Conservation (phyloP, 2,329 filamentous ascomycete species). For the Talaromyces islandicus region DNA sequence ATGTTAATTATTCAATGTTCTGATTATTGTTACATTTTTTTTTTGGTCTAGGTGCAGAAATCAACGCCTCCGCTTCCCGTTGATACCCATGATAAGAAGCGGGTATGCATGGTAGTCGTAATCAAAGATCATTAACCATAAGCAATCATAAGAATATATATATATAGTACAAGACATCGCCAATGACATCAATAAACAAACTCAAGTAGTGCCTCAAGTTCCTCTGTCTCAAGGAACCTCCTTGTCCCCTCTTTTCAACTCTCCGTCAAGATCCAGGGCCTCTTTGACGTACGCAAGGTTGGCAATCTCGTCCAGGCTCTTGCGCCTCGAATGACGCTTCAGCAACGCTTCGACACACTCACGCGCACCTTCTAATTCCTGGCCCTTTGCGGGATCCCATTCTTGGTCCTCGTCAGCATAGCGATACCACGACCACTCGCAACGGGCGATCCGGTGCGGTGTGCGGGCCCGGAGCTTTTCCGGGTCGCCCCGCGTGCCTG, state of each 20-base stretch:
- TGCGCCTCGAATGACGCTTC: conserved; percentile 73
- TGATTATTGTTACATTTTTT: neutral
- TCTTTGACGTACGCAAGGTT: conserved; percentile 68
- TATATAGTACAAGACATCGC: conserved; percentile 8
- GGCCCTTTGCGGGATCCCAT: conserved; percentile 65
- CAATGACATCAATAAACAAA: neutral
- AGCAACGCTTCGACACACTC: conserved; percentile 77
- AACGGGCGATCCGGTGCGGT: conserved; percentile 88
- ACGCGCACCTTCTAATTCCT: conserved; percentile 67
- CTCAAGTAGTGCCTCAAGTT: neutral
- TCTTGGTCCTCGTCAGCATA: conserved; percentile 81
- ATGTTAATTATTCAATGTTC: too few relatives aligned
- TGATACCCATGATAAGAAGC: neutral
- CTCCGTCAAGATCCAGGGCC: conserved; percentile 63
- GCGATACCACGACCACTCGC: conserved; percentile 91
- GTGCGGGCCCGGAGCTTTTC: conserved; percentile 73
- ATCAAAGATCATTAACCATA: conserved; percentile 10
- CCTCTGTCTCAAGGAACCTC: conserved; percentile 38
- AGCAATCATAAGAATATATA: conserved; percentile 11
- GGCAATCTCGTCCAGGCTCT: conserved; percentile 67
- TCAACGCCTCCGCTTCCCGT: neutral
- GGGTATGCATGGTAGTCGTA: conserved; percentile 1
- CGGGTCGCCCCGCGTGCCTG: conserved; percentile 65
- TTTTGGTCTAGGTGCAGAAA: neutral
- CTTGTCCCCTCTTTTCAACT: conserved; percentile 48